Evolutionary conservation across 768 basidiomycete genomes (phyloP).

Genomic region (Gloeostereum incarnatum): DNA sequence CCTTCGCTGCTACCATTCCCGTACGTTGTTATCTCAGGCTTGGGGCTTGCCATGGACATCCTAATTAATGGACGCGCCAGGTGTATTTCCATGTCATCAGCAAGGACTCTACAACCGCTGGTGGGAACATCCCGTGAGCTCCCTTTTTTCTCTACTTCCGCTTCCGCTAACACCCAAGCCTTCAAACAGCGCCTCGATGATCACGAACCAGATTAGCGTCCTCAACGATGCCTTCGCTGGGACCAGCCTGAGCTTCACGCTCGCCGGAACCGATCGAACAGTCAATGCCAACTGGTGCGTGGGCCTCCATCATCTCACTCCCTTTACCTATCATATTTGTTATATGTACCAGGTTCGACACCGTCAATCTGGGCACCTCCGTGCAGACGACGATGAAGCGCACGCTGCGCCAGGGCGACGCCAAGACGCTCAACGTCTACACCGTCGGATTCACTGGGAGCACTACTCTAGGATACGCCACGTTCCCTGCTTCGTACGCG

Average conservation of each 20-base stretch:
- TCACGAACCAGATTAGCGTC: not conserved
- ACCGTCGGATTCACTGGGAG: slow-evolving; percentile 12
- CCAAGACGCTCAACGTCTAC: slow-evolving; percentile 17
- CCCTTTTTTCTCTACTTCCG: no score
- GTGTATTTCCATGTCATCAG: no score
- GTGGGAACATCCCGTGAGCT: no score
- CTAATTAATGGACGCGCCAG: no score
- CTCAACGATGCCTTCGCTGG: not conserved
- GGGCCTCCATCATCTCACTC: no score
- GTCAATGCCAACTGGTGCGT: not conserved
- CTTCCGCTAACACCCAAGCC: no score
- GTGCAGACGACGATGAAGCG: slow-evolving; percentile 19
- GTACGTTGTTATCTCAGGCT: no score
- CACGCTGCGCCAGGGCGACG: slow-evolving; percentile 18
- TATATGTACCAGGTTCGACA: no score
- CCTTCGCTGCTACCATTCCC: no score
- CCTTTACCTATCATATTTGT: no score
- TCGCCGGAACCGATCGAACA: not conserved
- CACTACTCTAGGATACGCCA: slow-evolving; percentile 25
- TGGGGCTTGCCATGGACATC: no score
- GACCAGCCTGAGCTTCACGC: not conserved
- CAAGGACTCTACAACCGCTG: no score
- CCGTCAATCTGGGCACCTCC: not conserved
- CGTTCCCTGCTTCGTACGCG: slow-evolving; percentile 20
- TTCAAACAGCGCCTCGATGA: not conserved